These are phyloP conservation scores for Cyberlindnera subsufficiens DNA, from an alignment of 805 yeast species.

Conservation along the genomic window DNA sequence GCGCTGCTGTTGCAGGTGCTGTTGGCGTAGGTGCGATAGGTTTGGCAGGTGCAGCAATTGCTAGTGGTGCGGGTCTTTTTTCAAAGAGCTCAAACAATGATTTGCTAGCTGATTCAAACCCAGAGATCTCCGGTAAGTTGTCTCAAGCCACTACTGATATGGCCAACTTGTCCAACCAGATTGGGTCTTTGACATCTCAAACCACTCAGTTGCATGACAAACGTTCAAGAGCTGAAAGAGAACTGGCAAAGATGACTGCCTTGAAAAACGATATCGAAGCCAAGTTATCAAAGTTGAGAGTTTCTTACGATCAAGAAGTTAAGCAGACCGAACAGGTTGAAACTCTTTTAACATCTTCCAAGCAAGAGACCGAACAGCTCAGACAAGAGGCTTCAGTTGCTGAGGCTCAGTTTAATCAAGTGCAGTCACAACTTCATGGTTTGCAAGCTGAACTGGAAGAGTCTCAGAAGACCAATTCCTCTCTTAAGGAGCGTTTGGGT, in stretches of 20 bases:
- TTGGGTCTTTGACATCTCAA: conserved; percentile 70
- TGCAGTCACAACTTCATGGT: conserved; percentile 57
- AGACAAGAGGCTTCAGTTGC: conserved; percentile 67
- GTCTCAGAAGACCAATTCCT: conserved; percentile 61
- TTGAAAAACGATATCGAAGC: conserved; percentile 66
- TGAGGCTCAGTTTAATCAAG: conserved; percentile 72
- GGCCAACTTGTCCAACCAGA: conserved; percentile 82
- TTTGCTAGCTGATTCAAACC: conserved; percentile 42
- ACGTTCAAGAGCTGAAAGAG: conserved; percentile 70
- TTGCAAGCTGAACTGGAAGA: conserved; percentile 56
- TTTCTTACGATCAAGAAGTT: conserved; percentile 74
- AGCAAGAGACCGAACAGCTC: conserved; percentile 61
- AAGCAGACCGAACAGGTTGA: conserved; percentile 72
- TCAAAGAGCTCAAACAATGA: conserved; percentile 32
- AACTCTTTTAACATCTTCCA: conserved; percentile 48
- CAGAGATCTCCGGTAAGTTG: conserved; percentile 57
- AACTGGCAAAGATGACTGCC: conserved; percentile 59
- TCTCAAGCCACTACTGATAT: conserved; percentile 79
- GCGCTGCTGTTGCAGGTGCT: conserved; percentile 4
- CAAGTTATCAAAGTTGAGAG: conserved; percentile 61
- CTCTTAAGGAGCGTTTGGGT: conserved; percentile 64
- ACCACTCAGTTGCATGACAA: conserved; percentile 66
- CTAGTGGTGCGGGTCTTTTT: conserved; percentile 2
- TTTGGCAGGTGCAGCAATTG: background rate
- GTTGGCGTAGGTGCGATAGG: conserved; percentile 6